Conservation (phyloP, 1,284 basidiomycete genomes). For the Cryptococcus sp. region DNA sequence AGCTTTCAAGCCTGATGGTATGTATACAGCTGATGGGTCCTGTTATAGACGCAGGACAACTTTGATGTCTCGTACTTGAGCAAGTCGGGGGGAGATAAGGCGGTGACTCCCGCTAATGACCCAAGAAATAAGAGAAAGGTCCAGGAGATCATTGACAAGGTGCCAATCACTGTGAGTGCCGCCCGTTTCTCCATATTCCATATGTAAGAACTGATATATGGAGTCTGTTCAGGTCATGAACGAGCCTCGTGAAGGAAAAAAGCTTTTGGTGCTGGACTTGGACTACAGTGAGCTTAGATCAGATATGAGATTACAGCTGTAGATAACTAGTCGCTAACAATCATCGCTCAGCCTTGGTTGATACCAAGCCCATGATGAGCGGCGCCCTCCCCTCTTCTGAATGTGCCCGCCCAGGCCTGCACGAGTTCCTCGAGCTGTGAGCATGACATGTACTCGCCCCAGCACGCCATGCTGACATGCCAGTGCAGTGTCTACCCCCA, state of each 20-base stretch:
- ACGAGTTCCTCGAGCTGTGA: slow-evolving; percentile 64
- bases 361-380: slow-evolving; percentile 73
- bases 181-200: background rate
- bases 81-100: slow-evolving; percentile 53
- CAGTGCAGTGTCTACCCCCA: slow-evolving; percentile 61
- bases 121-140: slow-evolving; percentile 74
- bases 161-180: slow-evolving; percentile 52
- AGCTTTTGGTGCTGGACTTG: slow-evolving; percentile 77
- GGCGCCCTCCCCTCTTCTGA: slow-evolving; percentile 71
- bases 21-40: background rate
- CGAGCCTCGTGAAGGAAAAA: slow-evolving; percentile 70
- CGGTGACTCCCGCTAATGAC: slow-evolving; percentile 64
- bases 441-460: slow-evolving; percentile 7
- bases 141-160: slow-evolving; percentile 63
- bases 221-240: slow-evolving; percentile 61
- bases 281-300: slow-evolving; percentile 66
- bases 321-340: background rate
- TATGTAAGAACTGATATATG: slow-evolving; percentile 3
- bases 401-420: slow-evolving; percentile 75
- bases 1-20: no score
- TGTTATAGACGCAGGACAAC: slow-evolving; percentile 49
- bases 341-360: slow-evolving; percentile 62
- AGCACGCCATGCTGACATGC: background rate
- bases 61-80: slow-evolving; percentile 69
- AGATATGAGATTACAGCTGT: background rate